These are phyloP conservation scores for Sphagnum magellanicum DNA, from an alignment of 228 moss, liverwort and hornwort species.

Conservation along the genomic window DNA sequence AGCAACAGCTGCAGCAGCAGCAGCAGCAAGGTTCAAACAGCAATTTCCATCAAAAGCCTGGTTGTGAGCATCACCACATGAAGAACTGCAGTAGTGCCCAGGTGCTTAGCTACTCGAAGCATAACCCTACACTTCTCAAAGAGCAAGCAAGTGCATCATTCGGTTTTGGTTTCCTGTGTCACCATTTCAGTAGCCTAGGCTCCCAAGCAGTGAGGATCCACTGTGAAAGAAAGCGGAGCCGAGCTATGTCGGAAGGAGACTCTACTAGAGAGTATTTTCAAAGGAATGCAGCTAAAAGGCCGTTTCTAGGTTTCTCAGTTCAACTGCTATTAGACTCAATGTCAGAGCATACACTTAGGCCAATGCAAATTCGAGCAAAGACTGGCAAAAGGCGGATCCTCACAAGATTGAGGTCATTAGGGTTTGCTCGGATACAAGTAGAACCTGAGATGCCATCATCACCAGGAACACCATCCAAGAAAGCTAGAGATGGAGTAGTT, in stretches of 20 bases:
- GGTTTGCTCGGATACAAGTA: constrained; percentile 32
- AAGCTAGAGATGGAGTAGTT: too few relatives aligned
- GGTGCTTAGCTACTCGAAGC: constrained; percentile 3
- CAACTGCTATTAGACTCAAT: constrained; percentile 7
- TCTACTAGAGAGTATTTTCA: too few relatives aligned
- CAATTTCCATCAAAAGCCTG: constrained; percentile 10
- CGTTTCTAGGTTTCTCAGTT: constrained; percentile 33
- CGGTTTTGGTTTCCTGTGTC: constrained; percentile 25
- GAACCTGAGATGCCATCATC: constrained; percentile 12
- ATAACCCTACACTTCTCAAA: background rate
- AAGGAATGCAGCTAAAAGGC: constrained; percentile 24
- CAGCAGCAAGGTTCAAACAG: background rate
- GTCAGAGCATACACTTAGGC: background rate
- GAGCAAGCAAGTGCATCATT: constrained; percentile 16
- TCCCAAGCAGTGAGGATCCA: constrained; percentile 7
- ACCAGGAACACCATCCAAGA: too few relatives aligned
- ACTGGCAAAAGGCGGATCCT: constrained; percentile 10
- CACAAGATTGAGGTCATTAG: constrained; percentile 16
- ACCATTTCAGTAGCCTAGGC: constrained; percentile 12
- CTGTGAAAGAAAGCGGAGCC: constrained; percentile 25
- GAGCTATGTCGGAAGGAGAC: constrained; percentile 5
- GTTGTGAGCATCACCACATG: background rate
- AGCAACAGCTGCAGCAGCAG: constrained; percentile 14
- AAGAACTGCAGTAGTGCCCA: background rate
- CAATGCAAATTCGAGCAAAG: background rate